phyloP scores from a whole-genome alignment of 2,329 filamentous ascomycete species.

The Herpotrichia juniperi region DNA sequence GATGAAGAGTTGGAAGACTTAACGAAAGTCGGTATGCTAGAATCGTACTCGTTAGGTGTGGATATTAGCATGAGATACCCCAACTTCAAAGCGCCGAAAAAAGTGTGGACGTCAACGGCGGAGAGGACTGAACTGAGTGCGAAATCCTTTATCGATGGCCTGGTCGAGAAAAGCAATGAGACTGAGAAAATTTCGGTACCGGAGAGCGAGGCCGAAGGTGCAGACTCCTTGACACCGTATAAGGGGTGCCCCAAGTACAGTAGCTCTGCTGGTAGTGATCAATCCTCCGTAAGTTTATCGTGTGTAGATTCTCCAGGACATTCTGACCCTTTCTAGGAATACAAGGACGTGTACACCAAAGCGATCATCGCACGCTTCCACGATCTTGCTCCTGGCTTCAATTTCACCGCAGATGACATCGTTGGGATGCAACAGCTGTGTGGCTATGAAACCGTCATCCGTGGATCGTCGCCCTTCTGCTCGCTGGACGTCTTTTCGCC shows the following conservation, averaged over 20 bases:
- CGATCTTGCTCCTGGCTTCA: conserved; percentile 60
- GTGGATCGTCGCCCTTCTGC: conserved; percentile 67
- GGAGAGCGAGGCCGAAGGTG: conserved; percentile 63
- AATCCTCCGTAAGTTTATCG: conserved; percentile 49
- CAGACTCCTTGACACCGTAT: conserved; percentile 68
- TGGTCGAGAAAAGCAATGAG: conserved; percentile 59
- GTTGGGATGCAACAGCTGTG: conserved; percentile 71
- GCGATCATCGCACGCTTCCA: conserved; percentile 66
- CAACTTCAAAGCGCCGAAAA: conserved; percentile 57
- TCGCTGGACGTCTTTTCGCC: conserved; percentile 63
- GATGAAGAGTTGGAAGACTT: conserved; percentile 64
- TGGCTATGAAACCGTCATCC: conserved; percentile 69
- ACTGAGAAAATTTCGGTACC: conserved; percentile 63
- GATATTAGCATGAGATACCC: conserved; percentile 66
- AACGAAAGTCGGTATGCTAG: conserved; percentile 65
- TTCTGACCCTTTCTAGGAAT: conserved; percentile 38
- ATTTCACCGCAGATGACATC: conserved; percentile 68
- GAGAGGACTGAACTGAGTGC: conserved; percentile 66
- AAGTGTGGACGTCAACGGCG: conserved; percentile 68
- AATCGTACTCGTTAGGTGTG: conserved; percentile 65
- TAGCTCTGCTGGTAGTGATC: conserved; percentile 61
- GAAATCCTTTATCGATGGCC: conserved; percentile 62
- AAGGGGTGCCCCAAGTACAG: conserved; percentile 69
- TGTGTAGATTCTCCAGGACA: not conserved
- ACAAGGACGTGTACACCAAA: conserved; percentile 62